A percentile compares a stretch with the other conserved stretches of the same genome.
Conservation (phyloP, 2,329 filamentous ascomycete species). For the Sclerotinia borealis region DNA sequence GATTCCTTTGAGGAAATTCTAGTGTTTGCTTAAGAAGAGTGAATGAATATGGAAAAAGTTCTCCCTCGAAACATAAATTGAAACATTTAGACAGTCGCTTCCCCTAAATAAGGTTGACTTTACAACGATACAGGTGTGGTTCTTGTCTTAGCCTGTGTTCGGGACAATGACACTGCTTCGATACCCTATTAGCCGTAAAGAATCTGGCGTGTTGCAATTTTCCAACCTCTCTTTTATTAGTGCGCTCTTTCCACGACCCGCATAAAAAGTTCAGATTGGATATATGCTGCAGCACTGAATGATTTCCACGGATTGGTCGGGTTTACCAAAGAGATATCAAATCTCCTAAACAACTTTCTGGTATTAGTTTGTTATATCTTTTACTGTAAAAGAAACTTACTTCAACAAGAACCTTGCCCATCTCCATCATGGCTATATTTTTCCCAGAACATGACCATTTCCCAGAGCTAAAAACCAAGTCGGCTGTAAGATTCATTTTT, state of each 20-base stretch:
- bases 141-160: no score
- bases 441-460: constrained; percentile 41
- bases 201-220: not conserved
- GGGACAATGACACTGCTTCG: no score
- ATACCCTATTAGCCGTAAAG: not conserved
- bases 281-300: not conserved
- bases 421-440: constrained; percentile 42
- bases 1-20: not conserved
- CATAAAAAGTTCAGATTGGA: not conserved
- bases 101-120: not conserved
- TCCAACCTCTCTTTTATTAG: not conserved
- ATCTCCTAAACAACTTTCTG: not conserved
- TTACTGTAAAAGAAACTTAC: constrained; percentile 24
- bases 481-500: constrained; percentile 36
- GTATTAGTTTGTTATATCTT: not conserved
- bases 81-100: not conserved
- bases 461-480: constrained; percentile 40
- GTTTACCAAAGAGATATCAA: not conserved
- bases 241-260: not conserved
- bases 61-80: not conserved
- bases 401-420: constrained; percentile 44
- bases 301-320: not conserved
- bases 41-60: not conserved
- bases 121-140: not conserved
- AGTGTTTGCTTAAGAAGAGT: no score